These are phyloP conservation scores for Bullera alba DNA, from an alignment of 768 basidiomycete species.

Conservation along the genomic window DNA sequence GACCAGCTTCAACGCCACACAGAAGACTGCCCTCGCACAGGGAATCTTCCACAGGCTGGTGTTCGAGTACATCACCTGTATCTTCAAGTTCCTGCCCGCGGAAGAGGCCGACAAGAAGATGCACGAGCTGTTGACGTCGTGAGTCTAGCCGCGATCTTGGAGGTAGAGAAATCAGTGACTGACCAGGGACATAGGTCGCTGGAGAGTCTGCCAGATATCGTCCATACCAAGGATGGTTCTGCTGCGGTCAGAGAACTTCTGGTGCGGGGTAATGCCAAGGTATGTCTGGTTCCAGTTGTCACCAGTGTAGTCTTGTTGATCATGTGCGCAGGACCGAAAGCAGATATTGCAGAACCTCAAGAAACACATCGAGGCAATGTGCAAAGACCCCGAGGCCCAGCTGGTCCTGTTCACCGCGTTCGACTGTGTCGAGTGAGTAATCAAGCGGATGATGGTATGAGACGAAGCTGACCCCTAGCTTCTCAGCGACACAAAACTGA, in stretches of 20 bases:
- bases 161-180: not conserved
- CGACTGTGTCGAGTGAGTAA: conserved; percentile 75
- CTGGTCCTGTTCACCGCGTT: conserved; percentile 81
- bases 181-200: conserved; percentile 55
- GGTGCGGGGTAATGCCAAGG: conserved; percentile 75
- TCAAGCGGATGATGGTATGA: not conserved
- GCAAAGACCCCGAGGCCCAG: conserved; percentile 81
- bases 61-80: conserved; percentile 71
- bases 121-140: conserved; percentile 76
- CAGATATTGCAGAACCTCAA: conserved; percentile 81
- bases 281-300: conserved; percentile 30
- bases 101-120: conserved; percentile 66
- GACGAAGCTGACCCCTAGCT: conserved; percentile 2
- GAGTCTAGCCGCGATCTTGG: conserved; percentile 16
- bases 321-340: conserved; percentile 71
- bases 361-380: conserved; percentile 82
- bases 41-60: conserved; percentile 79
- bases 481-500: conserved; percentile 84
- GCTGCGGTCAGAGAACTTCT: conserved; percentile 78
- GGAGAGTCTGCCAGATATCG: conserved; percentile 82
- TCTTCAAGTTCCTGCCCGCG: conserved; percentile 50
- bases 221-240: conserved; percentile 87
- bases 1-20: conserved; percentile 76
- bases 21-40: conserved; percentile 81
- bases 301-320: not conserved